phyloP scores from a whole-genome alignment of 768 basidiomycete genomes.

The Crassisporium funariophilum region DNA sequence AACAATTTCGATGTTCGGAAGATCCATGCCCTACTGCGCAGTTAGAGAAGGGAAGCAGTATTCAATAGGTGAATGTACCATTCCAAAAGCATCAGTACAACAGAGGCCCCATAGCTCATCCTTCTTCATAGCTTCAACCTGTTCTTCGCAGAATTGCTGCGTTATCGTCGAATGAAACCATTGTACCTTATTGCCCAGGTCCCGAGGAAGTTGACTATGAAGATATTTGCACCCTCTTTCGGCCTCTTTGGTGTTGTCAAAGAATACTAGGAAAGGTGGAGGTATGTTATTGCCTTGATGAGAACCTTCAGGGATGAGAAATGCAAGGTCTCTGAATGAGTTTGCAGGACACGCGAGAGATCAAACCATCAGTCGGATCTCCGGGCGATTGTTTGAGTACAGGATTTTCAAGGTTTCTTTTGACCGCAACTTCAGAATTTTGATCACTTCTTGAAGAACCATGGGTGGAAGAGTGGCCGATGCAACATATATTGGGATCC shows the following conservation, averaged over 20 bases:
- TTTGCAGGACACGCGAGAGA: slow-evolving; percentile 21
- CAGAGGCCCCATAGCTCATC: slow-evolving; percentile 27
- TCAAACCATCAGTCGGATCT: slow-evolving; percentile 26
- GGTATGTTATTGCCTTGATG: slow-evolving; percentile 3
- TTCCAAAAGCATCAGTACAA: slow-evolving; percentile 35
- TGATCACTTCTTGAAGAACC: slow-evolving; percentile 24
- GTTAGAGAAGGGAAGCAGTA: slow-evolving; percentile 1
- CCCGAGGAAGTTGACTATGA: slow-evolving; percentile 6
- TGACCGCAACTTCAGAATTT: slow-evolving; percentile 17
- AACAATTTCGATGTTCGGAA: slow-evolving; percentile 34
- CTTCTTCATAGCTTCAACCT: slow-evolving; percentile 11
- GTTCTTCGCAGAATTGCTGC: slow-evolving; percentile 15
- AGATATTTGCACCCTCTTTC: slow-evolving; percentile 15
- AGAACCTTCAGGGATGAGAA: slow-evolving; percentile 22
- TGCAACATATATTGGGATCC: slow-evolving; percentile 30
- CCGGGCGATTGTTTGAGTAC: slow-evolving; percentile 31
- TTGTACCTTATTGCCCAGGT: slow-evolving; percentile 13
- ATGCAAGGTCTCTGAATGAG: slow-evolving; percentile 22
- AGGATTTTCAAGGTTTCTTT: slow-evolving; percentile 14
- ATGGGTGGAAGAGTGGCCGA: slow-evolving; percentile 35
- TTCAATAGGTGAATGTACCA: slow-evolving; percentile 25
- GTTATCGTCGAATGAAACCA: slow-evolving; percentile 33
- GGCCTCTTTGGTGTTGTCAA: slow-evolving; percentile 24
- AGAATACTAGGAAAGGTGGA: slow-evolving; percentile 24
- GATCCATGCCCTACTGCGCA: slow-evolving; percentile 37